Conservation (phyloP, 768 basidiomycete genomes). For the Pulveroboletus sp. region DNA sequence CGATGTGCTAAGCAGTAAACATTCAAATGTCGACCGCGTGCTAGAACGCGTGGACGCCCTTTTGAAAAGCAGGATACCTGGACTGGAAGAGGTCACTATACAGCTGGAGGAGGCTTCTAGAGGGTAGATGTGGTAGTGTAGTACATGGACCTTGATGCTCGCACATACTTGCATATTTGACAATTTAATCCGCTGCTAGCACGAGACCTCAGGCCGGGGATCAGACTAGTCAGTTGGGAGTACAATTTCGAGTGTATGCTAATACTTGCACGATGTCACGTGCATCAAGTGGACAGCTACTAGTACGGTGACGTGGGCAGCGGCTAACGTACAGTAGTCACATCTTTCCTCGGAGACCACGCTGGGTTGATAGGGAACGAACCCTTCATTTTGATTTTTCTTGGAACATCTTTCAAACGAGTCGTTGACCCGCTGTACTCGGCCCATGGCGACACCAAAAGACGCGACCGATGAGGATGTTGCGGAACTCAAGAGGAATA, state of each 20-base stretch:
- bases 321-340: no score
- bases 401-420: background rate
- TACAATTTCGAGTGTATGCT: no score
- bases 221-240: no score
- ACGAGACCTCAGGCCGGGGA: no score
- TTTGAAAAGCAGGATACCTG: constrained; percentile 68
- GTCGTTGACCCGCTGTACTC: background rate
- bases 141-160: constrained; percentile 9
- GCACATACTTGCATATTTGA: constrained; percentile 11
- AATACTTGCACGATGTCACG: no score
- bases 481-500: constrained; percentile 52
- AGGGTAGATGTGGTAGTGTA: constrained; percentile 3
- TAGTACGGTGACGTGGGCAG: no score
- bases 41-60: constrained; percentile 71
- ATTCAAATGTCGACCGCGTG: constrained; percentile 50
- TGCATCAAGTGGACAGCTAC: no score
- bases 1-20: constrained; percentile 34
- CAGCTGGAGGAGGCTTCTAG: constrained; percentile 58
- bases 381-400: background rate
- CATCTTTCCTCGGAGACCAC: background rate
- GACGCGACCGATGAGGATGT: constrained; percentile 34
- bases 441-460: constrained; percentile 16
- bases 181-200: constrained; percentile 9
- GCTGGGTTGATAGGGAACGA: no score
- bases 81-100: constrained; percentile 85